Evolutionary conservation across 1,139 yeast species (phyloP).

Genomic region (Saccharomyces hybrid): DNA sequence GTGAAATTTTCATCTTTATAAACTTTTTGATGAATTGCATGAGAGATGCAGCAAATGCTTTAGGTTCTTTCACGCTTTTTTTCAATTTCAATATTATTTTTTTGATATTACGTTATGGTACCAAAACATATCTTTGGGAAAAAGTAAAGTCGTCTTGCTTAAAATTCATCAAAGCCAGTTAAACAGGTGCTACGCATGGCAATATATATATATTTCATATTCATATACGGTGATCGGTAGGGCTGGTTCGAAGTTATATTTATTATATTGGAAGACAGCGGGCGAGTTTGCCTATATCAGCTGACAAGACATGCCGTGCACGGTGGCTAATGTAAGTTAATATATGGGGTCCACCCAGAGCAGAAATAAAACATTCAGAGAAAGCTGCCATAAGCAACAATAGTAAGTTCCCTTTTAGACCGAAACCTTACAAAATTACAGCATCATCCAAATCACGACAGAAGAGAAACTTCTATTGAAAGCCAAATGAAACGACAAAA

Average conservation of each 20-base stretch:
- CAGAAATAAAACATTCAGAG: neutral
- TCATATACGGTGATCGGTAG: neutral
- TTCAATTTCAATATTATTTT: neutral
- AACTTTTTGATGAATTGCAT: neutral
- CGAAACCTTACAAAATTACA: neutral
- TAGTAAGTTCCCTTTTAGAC: neutral
- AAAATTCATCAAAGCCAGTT: neutral
- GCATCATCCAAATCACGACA: neutral
- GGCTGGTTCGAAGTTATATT: neutral
- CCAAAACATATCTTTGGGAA: neutral
- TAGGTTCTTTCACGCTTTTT: neutral
- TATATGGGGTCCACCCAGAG: neutral
- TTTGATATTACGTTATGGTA: neutral
- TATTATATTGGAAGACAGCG: neutral
- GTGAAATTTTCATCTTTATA: neutral
- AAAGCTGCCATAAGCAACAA: neutral
- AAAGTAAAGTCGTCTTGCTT: neutral
- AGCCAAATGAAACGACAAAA: neutral
- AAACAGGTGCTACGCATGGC: neutral
- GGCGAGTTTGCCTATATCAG: neutral
- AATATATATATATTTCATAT: neutral
- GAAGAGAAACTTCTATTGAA: neutral
- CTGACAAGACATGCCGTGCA: neutral
- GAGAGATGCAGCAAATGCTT: neutral
- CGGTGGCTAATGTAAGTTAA: neutral